Evolutionary conservation across 2,329 filamentous ascomycete species (phyloP), one percentile per base, ranked within the genome.

Genomic region (Fusarium sp.): DNA sequence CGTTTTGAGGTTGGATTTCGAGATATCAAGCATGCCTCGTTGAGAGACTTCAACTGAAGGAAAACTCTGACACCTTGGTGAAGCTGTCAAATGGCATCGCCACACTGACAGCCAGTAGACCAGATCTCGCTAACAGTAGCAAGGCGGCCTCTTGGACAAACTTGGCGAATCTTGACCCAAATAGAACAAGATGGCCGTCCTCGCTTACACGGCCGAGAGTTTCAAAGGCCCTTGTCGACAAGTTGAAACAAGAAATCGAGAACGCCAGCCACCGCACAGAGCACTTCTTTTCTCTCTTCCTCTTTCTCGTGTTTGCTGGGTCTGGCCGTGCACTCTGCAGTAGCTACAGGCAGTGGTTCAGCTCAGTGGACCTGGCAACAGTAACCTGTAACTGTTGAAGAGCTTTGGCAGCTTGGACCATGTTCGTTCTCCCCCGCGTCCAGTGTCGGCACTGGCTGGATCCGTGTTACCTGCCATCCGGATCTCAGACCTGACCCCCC

Each of bases 401-500:
- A 37, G 59, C 65, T 35, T 35, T 37, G 12, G 20, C 66, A 73
- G 65, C 50, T 58, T 37, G 54, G 63, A 45, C 43, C 56, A 40
- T 33, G 57, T 61, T 62, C 54, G 63, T 37, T 69, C 68, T 59
- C 65, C 72, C 72, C 65, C 54, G 54, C 54, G 52, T 56, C 30
- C 61, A 61, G 63, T 66, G 32, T 70, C 72, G 72, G 72, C 65
- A 63, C 57, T 58, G 62, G 11, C 32, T 56, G 65, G 63, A 74
- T 71, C 71, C 72, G 70, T 73, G 58, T 71, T 54, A 47, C 70
- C 65, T 68, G 72, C 73, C 73, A 72, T 76, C 68, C 33, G 52
- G 64, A 70, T 69, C 72, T 72, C 69, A 70, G 72, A 69, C 69
- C 17, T 63, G 63, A 27, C 25, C 25, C 27, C 57, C 57, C 72